Conservation (phyloP, 1,284 basidiomycete species). For the Boletus hoseneyae region DNA sequence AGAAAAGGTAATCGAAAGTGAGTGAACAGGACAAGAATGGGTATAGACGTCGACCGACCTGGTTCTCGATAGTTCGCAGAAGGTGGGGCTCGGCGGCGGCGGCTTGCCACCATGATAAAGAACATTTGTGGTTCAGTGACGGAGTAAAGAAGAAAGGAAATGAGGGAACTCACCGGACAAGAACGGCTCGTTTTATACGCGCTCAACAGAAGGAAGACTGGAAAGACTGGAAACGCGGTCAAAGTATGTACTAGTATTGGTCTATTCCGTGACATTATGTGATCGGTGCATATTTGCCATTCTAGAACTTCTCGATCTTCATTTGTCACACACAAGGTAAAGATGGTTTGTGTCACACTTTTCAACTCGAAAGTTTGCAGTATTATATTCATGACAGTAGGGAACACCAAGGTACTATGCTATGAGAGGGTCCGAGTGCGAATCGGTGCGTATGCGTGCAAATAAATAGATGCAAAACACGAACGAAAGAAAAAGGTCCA, state of each 20-base stretch:
- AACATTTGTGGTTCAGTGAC: slow-evolving; percentile 26
- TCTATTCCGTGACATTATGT: too few species aligned
- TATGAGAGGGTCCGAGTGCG: too few species aligned
- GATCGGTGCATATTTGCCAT: slow-evolving; percentile 1
- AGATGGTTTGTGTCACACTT: too few species aligned
- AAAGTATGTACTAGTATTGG: too few species aligned
- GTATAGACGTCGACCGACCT: slow-evolving; percentile 16
- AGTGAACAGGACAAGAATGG: neutral
- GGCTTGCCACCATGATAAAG: slow-evolving; percentile 42
- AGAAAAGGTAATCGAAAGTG: slow-evolving; percentile 24
- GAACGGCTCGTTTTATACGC: slow-evolving; percentile 2
- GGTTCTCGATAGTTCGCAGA: slow-evolving; percentile 57
- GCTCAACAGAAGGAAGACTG: too few species aligned
- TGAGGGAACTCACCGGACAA: neutral
- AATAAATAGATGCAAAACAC: neutral
- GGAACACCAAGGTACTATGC: too few species aligned
- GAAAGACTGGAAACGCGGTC: too few species aligned
- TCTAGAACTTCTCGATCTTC: too few species aligned
- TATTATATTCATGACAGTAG: too few species aligned
- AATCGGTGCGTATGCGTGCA: too few species aligned
- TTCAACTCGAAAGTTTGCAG: too few species aligned
- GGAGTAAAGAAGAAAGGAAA: neutral
- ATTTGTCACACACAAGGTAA: too few species aligned
- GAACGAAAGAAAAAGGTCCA: neutral
- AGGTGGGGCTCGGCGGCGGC: slow-evolving; percentile 47